Base-by-base conservation (phyloP, 495 filamentous ascomycete species). In the Talaromyces nanjingensis region DNA sequence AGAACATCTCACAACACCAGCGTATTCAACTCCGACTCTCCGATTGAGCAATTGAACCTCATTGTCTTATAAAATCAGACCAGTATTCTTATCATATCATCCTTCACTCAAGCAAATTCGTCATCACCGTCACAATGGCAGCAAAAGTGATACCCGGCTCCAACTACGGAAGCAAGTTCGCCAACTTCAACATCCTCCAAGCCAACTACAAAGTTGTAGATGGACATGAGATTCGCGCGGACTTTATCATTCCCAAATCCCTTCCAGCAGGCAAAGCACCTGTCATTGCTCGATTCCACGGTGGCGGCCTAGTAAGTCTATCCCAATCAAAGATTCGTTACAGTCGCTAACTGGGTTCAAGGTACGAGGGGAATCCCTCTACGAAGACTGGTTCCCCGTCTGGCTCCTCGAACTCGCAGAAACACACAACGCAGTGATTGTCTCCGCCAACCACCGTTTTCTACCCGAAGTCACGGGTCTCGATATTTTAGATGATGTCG, bases 391-490 rank as follows among this genome's bases (percentile, higher is more conserved):
- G 65, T 73, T 69, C 29, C 70, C 75, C 1, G 57, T 64, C 27
- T 77, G 74, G 73, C 55, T 75, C 3, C 54, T 68, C 11, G 74
- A 77, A 22, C 65, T 77, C 3, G 72, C 73, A 3, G 49, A 68
- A 1, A 52, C 67, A 25, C 64, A 75, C 25, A 61, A 64, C 34
- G 81, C 81, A 18, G 72, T 82, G 7, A 76, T 80, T 25, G 65
- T 81, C 11, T 66, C 73, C 2, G 69, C 75, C 9, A 78, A 84
- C 70, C 83, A 86, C 73, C 81, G 81, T 11, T 75, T 86, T 22
- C 39, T 82, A 8, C 82, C 83, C 31, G 80, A 84, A 61, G 67
- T 76, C 29, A 81, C 66, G 18, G 79, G 79, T 37, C 39, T 70
- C 18, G 76, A 83, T n/a, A 74, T 82, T 64, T 71, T 81, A 59